Conservation (phyloP, 257 asterid species). For the Lycium ferocissimum region DNA sequence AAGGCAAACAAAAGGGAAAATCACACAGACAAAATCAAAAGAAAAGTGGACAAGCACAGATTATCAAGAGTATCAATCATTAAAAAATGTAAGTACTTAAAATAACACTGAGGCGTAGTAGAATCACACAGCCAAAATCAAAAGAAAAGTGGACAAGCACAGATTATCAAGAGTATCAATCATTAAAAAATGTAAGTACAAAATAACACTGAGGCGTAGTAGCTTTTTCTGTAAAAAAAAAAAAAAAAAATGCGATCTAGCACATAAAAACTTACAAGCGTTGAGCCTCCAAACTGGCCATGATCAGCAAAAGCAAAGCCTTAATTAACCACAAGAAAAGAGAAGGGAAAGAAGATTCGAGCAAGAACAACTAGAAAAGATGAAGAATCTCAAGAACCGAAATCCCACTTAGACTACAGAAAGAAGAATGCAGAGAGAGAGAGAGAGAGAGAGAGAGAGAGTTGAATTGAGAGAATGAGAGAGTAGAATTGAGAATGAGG, state of each 20-base stretch:
- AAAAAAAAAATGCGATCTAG: not conserved
- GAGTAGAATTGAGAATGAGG: not conserved
- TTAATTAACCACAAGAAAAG: not conserved
- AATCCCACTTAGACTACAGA: not conserved
- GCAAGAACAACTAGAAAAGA: not conserved
- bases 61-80: conserved; percentile 10
- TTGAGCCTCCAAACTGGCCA: not conserved
- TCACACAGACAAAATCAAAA: not conserved
- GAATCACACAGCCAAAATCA: not conserved
- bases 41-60: not conserved
- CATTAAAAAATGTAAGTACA: not conserved
- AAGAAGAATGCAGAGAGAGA: not conserved
- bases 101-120: not conserved
- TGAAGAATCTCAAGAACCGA: not conserved
- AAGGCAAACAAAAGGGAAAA: not conserved
- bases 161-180: conserved; percentile 7
- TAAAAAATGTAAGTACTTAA: not conserved
- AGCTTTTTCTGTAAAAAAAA: not conserved
- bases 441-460: not conserved
- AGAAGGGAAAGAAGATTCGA: not conserved
- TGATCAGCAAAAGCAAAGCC: not conserved
- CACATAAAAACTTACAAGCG: not conserved
- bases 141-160: not conserved
- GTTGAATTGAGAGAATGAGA: not conserved
- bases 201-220: not conserved